Percentiles rank a stretch among this genome's conserved stretches.
Conservation (phyloP, 2,329 filamentous ascomycete species). For the Epichloe hybrida region DNA sequence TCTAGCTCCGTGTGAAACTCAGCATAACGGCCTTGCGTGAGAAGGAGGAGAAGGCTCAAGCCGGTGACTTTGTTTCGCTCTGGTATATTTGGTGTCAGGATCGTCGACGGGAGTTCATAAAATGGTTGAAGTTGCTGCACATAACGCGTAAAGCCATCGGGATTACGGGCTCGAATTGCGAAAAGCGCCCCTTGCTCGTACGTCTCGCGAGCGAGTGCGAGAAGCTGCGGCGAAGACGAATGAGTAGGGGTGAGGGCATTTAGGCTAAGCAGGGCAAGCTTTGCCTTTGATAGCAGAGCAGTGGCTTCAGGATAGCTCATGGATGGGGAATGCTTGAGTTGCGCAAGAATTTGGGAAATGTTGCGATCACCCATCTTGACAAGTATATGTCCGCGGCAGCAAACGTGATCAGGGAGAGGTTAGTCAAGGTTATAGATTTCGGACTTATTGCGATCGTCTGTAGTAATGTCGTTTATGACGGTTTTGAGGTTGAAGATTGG, state of each 20-base stretch:
- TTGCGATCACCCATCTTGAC: conserved; percentile 57
- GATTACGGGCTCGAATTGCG: conserved; percentile 80
- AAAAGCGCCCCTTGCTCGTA: conserved; percentile 86
- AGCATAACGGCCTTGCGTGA: conserved; percentile 87
- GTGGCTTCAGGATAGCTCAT: conserved; percentile 52
- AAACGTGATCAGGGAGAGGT: neutral
- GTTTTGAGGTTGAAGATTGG: too few species aligned
- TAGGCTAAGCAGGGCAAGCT: conserved; percentile 74
- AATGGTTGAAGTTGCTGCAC: conserved; percentile 92
- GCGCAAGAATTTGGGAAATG: conserved; percentile 54
- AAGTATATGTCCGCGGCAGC: neutral
- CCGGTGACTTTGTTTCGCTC: conserved; percentile 90
- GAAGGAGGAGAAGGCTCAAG: conserved; percentile 71
- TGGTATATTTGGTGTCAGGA: conserved; percentile 40
- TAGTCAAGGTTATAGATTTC: neutral
- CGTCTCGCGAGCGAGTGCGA: conserved; percentile 69
- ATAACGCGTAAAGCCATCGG: conserved; percentile 86
- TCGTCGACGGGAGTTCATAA: conserved; percentile 58
- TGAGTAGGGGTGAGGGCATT: conserved; percentile 70
- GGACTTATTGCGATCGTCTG: too few species aligned
- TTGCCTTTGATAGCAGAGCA: conserved; percentile 71
- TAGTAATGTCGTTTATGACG: too few species aligned
- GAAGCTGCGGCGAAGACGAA: conserved; percentile 48
- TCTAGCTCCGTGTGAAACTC: conserved; percentile 95
- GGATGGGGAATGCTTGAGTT: conserved; percentile 54